Evolutionary conservation across 192 early-diverging fungal genomes (phyloP), one percentile per base, ranked within the genome.

Genomic region (Mortierella claussenii): DNA sequence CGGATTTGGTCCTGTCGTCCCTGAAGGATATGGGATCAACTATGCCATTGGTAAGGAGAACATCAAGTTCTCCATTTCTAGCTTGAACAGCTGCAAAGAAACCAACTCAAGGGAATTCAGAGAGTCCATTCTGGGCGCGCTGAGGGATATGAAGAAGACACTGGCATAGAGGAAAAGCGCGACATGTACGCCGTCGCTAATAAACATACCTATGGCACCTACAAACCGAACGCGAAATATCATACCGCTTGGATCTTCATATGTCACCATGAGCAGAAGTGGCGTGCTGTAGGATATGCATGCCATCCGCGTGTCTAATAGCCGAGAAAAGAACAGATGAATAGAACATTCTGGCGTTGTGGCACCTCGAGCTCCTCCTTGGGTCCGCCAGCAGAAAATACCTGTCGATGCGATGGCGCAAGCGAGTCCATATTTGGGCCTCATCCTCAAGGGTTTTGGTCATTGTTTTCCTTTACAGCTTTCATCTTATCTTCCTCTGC

Each of bases 21-120:
- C 86, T 32, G 92, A 94, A 30, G 94, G 95, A 12, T 97, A 96
- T 63, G 95, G 95, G 8, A 83, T 93, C 81, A 93, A 91, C 83
- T 97, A 97, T 81, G 85, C 86, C 5, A 81, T 95, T 48, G 85
- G 83, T 33, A 81, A 81, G 42, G 80, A 86, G 24, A 80, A 81
- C 23, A 83, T 95, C 57, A 93, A 90, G 69, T 90, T 94, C 56
- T 89, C 88, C 43, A 82, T 97, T 15, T 82, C 86, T 15, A 81
- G 84, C 36, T 86, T 85, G 83, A 82, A 81, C 31, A 65, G 55
- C 3, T 75, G 54, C 45, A 50, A 58, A 15, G 75, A 82, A 45
- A 82, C 83, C 0, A 68, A 89, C 60, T 81, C 86, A 9, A 28
- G 40, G n/a, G 64, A 74, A 24, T 94, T 93, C 73, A 71, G 90